A percentile compares a stretch with the other conserved stretches of the same genome.
These are phyloP conservation scores for Alternaria burnsii DNA, from an alignment of 2,329 filamentous ascomycete genomes.

Conservation along the genomic window DNA sequence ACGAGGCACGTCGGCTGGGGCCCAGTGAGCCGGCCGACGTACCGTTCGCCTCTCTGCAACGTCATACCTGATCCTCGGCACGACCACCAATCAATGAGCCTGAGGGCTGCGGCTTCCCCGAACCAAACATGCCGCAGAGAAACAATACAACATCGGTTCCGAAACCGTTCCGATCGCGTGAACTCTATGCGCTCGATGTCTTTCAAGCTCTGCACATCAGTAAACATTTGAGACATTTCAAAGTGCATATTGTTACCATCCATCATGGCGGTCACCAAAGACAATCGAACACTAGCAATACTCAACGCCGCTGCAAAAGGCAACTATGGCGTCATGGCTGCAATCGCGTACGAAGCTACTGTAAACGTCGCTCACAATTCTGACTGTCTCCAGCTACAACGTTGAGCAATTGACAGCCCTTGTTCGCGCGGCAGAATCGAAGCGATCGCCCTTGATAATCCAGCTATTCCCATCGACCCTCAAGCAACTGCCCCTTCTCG, in stretches of 20 bases:
- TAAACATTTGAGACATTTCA: background rate
- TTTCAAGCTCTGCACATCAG: background rate
- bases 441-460: slow-evolving; percentile 47
- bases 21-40: background rate
- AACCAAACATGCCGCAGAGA: background rate
- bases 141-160: background rate
- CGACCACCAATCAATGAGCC: slow-evolving; percentile 17
- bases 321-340: slow-evolving; percentile 66
- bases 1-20: slow-evolving; percentile 22
- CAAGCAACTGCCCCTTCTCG: slow-evolving; percentile 65
- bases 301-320: slow-evolving; percentile 64
- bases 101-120: slow-evolving; percentile 8
- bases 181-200: background rate
- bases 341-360: slow-evolving; percentile 40
- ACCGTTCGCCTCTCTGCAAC: background rate
- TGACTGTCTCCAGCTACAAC: slow-evolving; percentile 40
- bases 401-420: slow-evolving; percentile 48
- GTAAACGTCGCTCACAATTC: background rate
- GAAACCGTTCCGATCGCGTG: slow-evolving; percentile 10
- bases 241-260: background rate
- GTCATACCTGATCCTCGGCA: slow-evolving; percentile 6
- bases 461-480: slow-evolving; percentile 68
- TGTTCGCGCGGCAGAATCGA: slow-evolving; percentile 45
- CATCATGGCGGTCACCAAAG: slow-evolving; percentile 27
- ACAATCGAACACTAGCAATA: slow-evolving; percentile 54